A percentile compares a stretch with the other conserved stretches of the same genome.
Conservation (phyloP, 1,284 basidiomycete genomes). For the Meira miltonrushii region DNA sequence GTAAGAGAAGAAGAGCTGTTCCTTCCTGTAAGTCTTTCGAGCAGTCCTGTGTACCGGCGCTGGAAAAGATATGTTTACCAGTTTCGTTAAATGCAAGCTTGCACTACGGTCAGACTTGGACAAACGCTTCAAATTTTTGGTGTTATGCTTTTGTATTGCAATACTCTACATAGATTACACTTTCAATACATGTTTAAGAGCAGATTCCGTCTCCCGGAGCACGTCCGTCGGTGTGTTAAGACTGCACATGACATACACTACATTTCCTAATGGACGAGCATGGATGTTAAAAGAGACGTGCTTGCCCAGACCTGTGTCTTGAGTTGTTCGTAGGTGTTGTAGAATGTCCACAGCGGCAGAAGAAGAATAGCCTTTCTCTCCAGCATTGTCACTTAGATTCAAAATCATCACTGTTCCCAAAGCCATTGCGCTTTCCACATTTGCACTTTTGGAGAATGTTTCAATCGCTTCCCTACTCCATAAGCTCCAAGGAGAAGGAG, state of each 20-base stretch:
- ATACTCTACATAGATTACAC: too few relatives aligned
- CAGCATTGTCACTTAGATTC: conserved; percentile 63
- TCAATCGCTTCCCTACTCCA: conserved; percentile 74
- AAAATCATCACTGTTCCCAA: conserved; percentile 82
- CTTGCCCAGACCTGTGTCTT: not conserved
- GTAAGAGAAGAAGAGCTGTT: too few relatives aligned
- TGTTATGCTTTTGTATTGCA: too few relatives aligned
- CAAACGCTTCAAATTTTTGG: too few relatives aligned
- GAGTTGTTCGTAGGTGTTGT: conserved; percentile 20
- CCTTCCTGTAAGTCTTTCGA: too few relatives aligned
- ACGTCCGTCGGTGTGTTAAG: conserved; percentile 63
- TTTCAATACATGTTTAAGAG: conserved; percentile 8
- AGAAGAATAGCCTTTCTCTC: conserved; percentile 55
- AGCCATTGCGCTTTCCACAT: conserved; percentile 73
- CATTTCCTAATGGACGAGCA: conserved; percentile 81
- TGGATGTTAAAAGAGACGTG: conserved; percentile 65
- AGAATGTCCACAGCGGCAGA: conserved; percentile 27
- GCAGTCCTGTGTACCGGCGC: too few relatives aligned
- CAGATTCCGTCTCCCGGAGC: conserved; percentile 42
- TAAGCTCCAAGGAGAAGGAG: conserved; percentile 67
- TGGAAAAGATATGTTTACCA: too few relatives aligned
- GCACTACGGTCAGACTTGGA: too few relatives aligned
- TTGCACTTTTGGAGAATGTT: conserved; percentile 60
- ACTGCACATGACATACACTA: conserved; percentile 90
- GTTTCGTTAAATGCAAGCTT: too few relatives aligned